These are phyloP conservation scores for Gleditsia sinensis DNA, from an alignment of 306 rosid genomes.

Conservation along the genomic window DNA sequence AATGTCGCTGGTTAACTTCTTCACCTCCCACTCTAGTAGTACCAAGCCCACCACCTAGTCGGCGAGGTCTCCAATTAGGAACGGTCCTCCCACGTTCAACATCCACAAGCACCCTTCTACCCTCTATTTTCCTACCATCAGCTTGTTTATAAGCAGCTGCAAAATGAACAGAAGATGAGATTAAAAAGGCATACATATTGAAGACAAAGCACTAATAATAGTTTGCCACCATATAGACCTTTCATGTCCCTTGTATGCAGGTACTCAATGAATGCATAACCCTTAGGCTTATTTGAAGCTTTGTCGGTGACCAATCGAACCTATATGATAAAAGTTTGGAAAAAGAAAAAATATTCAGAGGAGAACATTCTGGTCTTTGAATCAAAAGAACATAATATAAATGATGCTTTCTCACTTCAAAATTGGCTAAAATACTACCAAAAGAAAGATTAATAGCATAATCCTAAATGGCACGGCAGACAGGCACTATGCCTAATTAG, in stretches of 20 bases:
- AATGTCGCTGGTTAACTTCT: slow-evolving; percentile 75
- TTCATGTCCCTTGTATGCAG: slow-evolving; percentile 98
- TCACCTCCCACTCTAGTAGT: slow-evolving; percentile 96
- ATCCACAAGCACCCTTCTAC: slow-evolving; percentile 96
- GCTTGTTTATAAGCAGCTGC: slow-evolving; percentile 99
- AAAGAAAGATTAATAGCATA: slow-evolving; percentile 39
- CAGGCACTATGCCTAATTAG: slow-evolving; percentile 99
- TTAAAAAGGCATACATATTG: neutral
- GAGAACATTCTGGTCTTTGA: slow-evolving; percentile 31
- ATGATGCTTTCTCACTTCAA: slow-evolving; percentile 29
- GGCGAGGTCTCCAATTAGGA: slow-evolving; percentile 99
- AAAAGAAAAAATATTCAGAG: slow-evolving; percentile 36
- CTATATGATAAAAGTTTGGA: slow-evolving; percentile 44
- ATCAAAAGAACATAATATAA: slow-evolving; percentile 30
- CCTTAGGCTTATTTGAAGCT: slow-evolving; percentile 80
- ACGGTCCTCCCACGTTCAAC: slow-evolving; percentile 99
- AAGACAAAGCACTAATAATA: slow-evolving; percentile 7
- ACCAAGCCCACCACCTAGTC: slow-evolving; percentile 99
- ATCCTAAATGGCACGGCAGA: slow-evolving; percentile 99
- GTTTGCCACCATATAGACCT: slow-evolving; percentile 52
- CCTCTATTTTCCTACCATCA: slow-evolving; percentile 96
- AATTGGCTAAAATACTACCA: slow-evolving; percentile 27
- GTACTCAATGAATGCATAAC: slow-evolving; percentile 93
- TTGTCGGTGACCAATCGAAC: slow-evolving; percentile 80
- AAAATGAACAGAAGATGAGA: slow-evolving; percentile 4